Conservation (phyloP, 2,329 filamentous ascomycete species). For the Aphanoascus verrucosus region DNA sequence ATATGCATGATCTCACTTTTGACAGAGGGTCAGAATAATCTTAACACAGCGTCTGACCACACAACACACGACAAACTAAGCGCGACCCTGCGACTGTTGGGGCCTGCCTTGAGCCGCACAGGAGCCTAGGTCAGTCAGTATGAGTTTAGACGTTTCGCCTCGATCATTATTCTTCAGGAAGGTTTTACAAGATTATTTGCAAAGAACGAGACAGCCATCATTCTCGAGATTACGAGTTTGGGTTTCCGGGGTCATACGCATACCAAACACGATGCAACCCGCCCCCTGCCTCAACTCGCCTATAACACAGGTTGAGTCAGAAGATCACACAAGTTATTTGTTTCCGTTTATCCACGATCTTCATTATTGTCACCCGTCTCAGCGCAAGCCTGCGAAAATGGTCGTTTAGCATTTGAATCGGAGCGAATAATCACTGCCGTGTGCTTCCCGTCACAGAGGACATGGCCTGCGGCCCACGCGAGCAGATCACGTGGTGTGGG, state of each 20-base stretch:
- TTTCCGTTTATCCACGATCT: conserved; percentile 3
- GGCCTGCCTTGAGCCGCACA: neutral
- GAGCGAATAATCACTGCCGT: neutral
- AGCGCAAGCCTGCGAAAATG: neutral
- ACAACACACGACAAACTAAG: neutral
- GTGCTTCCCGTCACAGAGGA: neutral
- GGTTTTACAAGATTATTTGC: too few relatives aligned
- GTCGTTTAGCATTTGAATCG: neutral
- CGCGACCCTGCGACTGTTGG: neutral
- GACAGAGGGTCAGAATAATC: neutral
- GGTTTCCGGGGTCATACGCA: conserved; percentile 9
- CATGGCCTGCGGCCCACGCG: conserved; percentile 3
- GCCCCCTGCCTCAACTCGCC: conserved; percentile 8
- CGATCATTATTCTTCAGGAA: too few relatives aligned
- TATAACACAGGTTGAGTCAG: conserved; percentile 8
- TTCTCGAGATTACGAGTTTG: conserved; percentile 1
- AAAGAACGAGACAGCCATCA: too few relatives aligned
- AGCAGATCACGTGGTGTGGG: conserved; percentile 2
- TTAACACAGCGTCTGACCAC: neutral
- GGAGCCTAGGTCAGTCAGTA: too few relatives aligned
- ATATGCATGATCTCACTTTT: conserved; percentile 8
- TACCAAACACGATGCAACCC: conserved; percentile 11
- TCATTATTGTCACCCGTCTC: neutral
- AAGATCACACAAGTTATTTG: conserved; percentile 2
- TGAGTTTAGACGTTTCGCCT: too few relatives aligned